Conservation (phyloP, 2,329 filamentous ascomycete species). For the Pseudogymnoascus destructans region DNA sequence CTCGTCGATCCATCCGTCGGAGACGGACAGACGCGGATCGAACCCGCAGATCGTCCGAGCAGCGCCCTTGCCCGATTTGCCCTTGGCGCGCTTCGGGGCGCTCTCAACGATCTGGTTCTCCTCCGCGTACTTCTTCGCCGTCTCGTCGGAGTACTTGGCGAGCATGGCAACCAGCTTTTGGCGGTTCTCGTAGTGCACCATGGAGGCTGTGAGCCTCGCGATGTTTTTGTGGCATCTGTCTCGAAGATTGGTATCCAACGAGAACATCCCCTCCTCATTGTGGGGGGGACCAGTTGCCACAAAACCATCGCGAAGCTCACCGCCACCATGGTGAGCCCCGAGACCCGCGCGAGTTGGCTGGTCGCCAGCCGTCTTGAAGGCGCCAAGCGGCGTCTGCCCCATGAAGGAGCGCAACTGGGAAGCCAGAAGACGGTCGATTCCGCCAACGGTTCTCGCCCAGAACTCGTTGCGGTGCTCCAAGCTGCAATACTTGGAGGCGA, state of each 20-base stretch:
- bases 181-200: neutral
- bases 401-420: neutral
- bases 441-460: conserved; percentile 6
- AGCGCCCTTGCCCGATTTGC: neutral
- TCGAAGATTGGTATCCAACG: neutral
- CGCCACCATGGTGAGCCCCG: neutral
- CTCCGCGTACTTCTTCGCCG: neutral
- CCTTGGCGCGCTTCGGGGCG: conserved; percentile 4
- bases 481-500: conserved; percentile 24
- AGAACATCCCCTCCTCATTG: neutral
- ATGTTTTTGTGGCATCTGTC: neutral
- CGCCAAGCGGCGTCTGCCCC: neutral
- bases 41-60: neutral
- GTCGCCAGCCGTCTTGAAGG: neutral
- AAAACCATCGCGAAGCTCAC: neutral
- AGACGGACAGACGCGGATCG: neutral
- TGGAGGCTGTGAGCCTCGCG: neutral
- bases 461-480: conserved; percentile 20
- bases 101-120: neutral
- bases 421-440: neutral
- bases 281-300: neutral
- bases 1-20: neutral
- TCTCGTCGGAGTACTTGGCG: neutral
- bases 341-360: neutral
- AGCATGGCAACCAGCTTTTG: neutral